These are phyloP conservation scores for Cyclotella choctawhatcheeana DNA, from an alignment of 108 stramenopile species.

Conservation along the genomic window DNA sequence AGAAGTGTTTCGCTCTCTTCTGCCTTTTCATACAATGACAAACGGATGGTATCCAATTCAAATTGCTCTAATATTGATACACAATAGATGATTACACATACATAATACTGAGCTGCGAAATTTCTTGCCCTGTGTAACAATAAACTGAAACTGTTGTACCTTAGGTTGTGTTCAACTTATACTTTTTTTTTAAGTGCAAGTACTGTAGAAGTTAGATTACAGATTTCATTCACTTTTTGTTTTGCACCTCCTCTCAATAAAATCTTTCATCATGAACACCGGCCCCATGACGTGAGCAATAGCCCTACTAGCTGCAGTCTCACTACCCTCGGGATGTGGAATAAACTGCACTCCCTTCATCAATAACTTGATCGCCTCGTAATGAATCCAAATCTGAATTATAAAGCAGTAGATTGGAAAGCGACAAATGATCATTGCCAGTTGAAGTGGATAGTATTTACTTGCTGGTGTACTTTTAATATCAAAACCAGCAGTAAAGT, in stretches of 20 bases:
- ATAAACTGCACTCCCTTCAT: slow-evolving; percentile 78
- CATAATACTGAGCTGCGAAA: too few species aligned
- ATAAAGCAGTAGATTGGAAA: slow-evolving; percentile 79
- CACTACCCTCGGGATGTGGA: slow-evolving; percentile 81
- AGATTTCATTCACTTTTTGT: slow-evolving; percentile 8
- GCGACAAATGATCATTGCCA: slow-evolving; percentile 59
- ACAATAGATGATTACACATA: too few species aligned
- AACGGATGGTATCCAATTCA: too few species aligned
- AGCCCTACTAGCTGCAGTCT: slow-evolving; percentile 64
- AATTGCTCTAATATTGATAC: too few species aligned
- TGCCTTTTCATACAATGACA: too few species aligned
- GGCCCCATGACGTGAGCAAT: slow-evolving; percentile 74
- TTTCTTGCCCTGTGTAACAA: too few species aligned
- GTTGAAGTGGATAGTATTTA: slow-evolving; percentile 43
- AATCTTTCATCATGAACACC: slow-evolving; percentile 62
- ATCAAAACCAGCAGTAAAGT: slow-evolving; percentile 57
- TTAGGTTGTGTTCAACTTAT: too few species aligned
- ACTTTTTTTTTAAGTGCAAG: too few species aligned
- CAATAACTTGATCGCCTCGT: slow-evolving; percentile 76
- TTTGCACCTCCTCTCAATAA: slow-evolving; percentile 15
- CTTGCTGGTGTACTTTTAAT: slow-evolving; percentile 26
- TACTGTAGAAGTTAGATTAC: too few species aligned
- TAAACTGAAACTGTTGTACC: too few species aligned
- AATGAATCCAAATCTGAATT: slow-evolving; percentile 92
- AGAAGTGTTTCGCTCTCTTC: too few species aligned